Base-by-base conservation (phyloP, 2,329 filamentous ascomycete genomes). In the Dactylellina haptotyla region DNA sequence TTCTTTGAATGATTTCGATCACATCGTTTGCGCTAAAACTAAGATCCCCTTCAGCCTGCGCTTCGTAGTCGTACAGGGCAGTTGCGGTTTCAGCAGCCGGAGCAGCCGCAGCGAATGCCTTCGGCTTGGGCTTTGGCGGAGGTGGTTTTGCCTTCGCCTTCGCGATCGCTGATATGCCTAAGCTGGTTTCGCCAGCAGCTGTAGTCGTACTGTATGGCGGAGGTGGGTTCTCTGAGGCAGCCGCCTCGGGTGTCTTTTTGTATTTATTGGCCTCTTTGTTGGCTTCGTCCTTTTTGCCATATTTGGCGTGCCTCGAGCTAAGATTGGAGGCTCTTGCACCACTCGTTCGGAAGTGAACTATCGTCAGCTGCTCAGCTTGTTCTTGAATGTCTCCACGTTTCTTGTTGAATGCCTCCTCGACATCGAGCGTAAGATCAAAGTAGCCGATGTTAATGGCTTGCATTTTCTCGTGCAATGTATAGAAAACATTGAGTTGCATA, bases 401-500 rank as follows among this genome's bases (percentile, higher is more conserved):
- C 81, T 88, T 86, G 78, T 91, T 85, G 80, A 96, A 99, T 10
- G 92, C 93, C 76, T 94, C 94, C 80, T 97, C 92, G 45, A 99
- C 90, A 79, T 96, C 93, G 30, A 91, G 85, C 1, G 90, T 91
- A 57, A 99, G 86, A 81, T 99, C 91, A 81, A 99, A 99, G 83
- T 99, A 99, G 75, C 93, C 93, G 80, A 99, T 99, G 79, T 98
- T 93, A 81, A 96, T 93, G 77, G 87, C 88, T 83, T 99, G 95
- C 95, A 99, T 99, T 82, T 90, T 92, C 82, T 98, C 94, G 81
- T 99, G 95, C 61, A 99, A 85, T 0, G 95, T 99, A 82, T 99
- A 99, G 82, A 98, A 99, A 76, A 99, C 92, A 82, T 99, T 99
- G 76, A 99, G 87, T 82, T 99, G 95, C 95, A 99, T 99, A 84